Percentiles rank a stretch among this genome's conserved stretches.
phyloP scores from a whole-genome alignment of 768 basidiomycete genomes.

The Piloderma croceum region DNA sequence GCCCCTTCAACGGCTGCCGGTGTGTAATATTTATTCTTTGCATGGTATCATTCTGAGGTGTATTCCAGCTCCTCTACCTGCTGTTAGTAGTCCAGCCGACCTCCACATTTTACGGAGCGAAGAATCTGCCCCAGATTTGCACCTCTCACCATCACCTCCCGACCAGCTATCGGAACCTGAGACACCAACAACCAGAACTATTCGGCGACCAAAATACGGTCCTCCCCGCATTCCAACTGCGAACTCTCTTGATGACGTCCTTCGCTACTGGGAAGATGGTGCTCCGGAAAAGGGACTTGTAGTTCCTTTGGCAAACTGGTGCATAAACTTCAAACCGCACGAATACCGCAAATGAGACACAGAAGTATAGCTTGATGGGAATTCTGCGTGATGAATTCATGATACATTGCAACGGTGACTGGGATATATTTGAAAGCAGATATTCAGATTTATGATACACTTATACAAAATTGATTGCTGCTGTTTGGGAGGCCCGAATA shows the following conservation, averaged over 20 bases:
- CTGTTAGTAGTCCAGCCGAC: background rate
- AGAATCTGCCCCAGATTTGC: background rate
- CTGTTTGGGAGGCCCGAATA: slow-evolving; percentile 5
- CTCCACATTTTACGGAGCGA: background rate
- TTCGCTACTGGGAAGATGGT: slow-evolving; percentile 14
- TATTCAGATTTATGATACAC: slow-evolving; percentile 4
- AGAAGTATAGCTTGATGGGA: slow-evolving; percentile 7
- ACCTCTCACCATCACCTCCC: background rate
- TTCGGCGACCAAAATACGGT: background rate
- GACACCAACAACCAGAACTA: background rate
- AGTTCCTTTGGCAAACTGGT: slow-evolving; percentile 13
- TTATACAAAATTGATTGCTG: slow-evolving; percentile 6
- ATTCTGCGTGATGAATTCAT: slow-evolving; percentile 4
- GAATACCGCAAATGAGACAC: slow-evolving; percentile 9
- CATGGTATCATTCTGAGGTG: background rate
- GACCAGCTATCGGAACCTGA: too few species aligned
- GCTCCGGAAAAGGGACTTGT: slow-evolving; percentile 9
- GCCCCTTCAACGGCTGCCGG: background rate
- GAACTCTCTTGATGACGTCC: slow-evolving; percentile 14
- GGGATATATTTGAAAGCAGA: slow-evolving; percentile 2
- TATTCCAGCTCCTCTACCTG: background rate
- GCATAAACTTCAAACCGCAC: slow-evolving; percentile 3
- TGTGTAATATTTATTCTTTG: background rate
- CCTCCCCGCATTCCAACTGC: slow-evolving; percentile 12
- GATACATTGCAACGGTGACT: slow-evolving; percentile 4